Base-by-base conservation (phyloP, 768 basidiomycete genomes). In the Botryobasidium botryosum region DNA sequence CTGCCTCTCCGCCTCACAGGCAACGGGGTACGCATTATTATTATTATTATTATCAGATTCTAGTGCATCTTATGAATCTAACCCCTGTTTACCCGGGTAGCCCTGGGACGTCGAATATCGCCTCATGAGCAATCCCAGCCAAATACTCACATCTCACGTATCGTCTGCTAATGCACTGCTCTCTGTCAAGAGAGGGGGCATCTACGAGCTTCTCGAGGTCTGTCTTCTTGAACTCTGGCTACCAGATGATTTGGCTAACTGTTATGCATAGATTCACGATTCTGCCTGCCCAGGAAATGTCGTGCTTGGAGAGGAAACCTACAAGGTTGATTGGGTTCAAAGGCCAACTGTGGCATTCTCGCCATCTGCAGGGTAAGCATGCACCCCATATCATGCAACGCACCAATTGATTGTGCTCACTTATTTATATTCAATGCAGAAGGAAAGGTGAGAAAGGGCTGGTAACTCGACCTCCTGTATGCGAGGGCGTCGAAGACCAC, bases 1-100 rank as follows among this genome's bases (percentile, higher is more conserved):
- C 67, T 96, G 8, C 88, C 88, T 31, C 62, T 96, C 33, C 72
- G 90, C 23, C 63, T 99, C 42, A 91, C 88, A 17, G 94, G 94
- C 4, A 83, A 91, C 58, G 80, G 77, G 39, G 91, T 92, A 61
- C 50, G 77, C 64, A 12, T 3, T 13, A 17, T 29, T 35, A 27
- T 36, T 37, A 29, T 20, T 20, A 23, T 40, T 29, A 49, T 23
- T 27, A 24, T 23, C 33, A 10, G 10, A 47, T 40, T 25, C 8
- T 27, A 8, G 17, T 35, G 5, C 35, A n/a, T n/a, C n/a, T n/a
- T n/a, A n/a, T n/a, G n/a, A n/a, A n/a, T n/a, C 49, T 44, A 33
- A 45, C 40, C 32, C 24, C 41, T 12, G 10, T 13, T 15, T 31
- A 12, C 15, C 32, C 13, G 10, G 21, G 15, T 53, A 96, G 90